Base-by-base conservation (phyloP, 192 early-diverging fungal genomes). In the Chytriomyces sp. region DNA sequence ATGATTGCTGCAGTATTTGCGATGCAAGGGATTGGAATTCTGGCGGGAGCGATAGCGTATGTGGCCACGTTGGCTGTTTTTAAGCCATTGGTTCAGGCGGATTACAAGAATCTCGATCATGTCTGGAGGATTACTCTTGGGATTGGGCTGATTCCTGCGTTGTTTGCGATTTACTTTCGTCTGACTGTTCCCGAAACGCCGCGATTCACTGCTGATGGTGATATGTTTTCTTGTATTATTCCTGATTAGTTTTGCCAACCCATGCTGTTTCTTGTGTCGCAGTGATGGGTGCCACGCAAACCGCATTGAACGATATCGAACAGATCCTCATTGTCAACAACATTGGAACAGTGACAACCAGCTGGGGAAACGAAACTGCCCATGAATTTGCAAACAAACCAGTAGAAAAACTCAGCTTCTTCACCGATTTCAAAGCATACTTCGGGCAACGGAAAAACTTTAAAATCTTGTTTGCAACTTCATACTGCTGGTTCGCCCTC, bases 11-110 rank as follows among this genome's bases (percentile, higher is more conserved):
- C 80, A 48, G 94, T 95, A 44, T 96, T 95, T 81, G 91, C 94
- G 72, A 94, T 93, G 91, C 94, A 96, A 78, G 93, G 93, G n/a
- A 87, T 96, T 61, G 94, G 94, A 67, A 91, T 91, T 68, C 81
- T 96, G 7, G 44, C 88, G 10, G 93, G 92, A 23, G 84, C 91
- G 45, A 77, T 95, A 57, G 90, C 93, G 50, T 86, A 89, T 45
- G 75, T 94, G 11, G 82, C 91, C 45, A 79, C 86, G 48, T 85
- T 92, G 7, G 88, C 88, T 28, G 90, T 87, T 66, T 94, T 92
- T 83, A 86, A 91, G 77, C 63, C 74, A 70, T 76, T 80, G 70
- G 91, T 94, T 35, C 76, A 80, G 84, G 50, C 80, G n/a, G 87
- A 94, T 61, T 72, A 68, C 7, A 9, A 20, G 18, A 44, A 68